Base-by-base conservation (phyloP, 441 rosid genomes). In the Hura crepitans region DNA sequence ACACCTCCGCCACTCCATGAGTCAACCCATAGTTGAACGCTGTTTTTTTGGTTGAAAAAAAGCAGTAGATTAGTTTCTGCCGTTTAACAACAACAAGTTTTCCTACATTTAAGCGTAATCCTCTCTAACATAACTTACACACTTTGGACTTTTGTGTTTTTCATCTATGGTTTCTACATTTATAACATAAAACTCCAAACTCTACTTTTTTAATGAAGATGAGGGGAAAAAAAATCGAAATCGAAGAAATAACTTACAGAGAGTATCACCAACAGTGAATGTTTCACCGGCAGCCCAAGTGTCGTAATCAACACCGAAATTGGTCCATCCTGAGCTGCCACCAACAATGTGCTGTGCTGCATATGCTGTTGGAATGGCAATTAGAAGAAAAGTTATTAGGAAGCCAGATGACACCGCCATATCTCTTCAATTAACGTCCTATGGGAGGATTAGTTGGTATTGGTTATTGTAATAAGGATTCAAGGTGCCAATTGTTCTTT, bases 251-350 rank as follows among this genome's bases (percentile, higher is more conserved):
- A 61, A 55, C 87, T 70, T 73, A 89, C 97, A 72, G 23, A 89
- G 80, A 73, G 77, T 78, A 68, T 91, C 97, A 27, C 93, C 93
- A 35, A 83, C 90, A 1, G 56, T 67, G 81, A 89, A 91, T 2
- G 86, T 85, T 74, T 87, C 69, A 33, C 83, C 85, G 25, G 66
- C 18, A 43, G 71, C 72, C 97, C 97, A 87, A 46, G 37, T 53
- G 54, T 58, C 3, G 66, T 87, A 89, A 72, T 87, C 75, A 4
- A 22, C 1, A 9, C 74, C 70, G 4, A 23, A 33, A 13, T 31
- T 39, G 64, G 46, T 65, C 97, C 97, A 91, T 10, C 93, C 91
- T 28, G 18, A 0, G 54, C 6, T 35, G 72, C 54, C 95, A 1
- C 97, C 95, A 13, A 87, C 89, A 3, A 55, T 62, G 74, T 80